Percentiles rank a stretch among this genome's conserved stretches.
Evolutionary conservation across 2,329 filamentous ascomycete genomes (phyloP).

Genomic region (Fusarium mangiferae): DNA sequence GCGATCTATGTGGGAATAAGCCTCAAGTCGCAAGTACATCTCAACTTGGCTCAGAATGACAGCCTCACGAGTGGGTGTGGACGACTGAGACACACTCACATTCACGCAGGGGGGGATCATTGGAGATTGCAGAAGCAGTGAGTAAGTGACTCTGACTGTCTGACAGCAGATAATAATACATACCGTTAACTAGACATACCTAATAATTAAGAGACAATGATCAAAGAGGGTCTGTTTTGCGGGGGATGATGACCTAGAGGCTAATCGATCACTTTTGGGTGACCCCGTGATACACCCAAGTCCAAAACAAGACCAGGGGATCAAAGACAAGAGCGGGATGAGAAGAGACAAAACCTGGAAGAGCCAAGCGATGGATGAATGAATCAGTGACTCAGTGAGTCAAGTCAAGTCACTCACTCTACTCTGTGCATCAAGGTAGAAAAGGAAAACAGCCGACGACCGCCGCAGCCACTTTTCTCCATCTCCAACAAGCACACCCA

Average conservation of each 20-base stretch:
- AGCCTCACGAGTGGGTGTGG: constrained; percentile 27
- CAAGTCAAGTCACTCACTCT: constrained; percentile 8
- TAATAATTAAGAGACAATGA: neutral
- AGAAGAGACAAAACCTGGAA: constrained; percentile 10
- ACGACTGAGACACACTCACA: constrained; percentile 27
- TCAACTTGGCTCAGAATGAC: constrained; percentile 13
- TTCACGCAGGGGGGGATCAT: constrained; percentile 26
- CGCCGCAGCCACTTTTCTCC: constrained; percentile 16
- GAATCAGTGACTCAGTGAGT: constrained; percentile 6
- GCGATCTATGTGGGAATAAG: constrained; percentile 16
- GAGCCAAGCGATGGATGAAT: neutral
- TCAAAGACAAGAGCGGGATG: constrained; percentile 3
- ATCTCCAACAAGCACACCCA: neutral
- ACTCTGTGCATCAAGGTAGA: neutral
- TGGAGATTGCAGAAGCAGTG: neutral
- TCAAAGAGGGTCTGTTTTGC: constrained; percentile 14
- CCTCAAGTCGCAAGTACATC: constrained; percentile 21
- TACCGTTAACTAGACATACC: no score
- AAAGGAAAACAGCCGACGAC: constrained; percentile 19
- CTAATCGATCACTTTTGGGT: constrained; percentile 25
- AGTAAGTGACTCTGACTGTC: neutral
- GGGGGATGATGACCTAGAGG: constrained; percentile 10
- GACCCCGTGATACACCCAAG: constrained; percentile 35
- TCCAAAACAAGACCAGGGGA: constrained; percentile 3
- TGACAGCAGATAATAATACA: neutral